A percentile compares a stretch with the other conserved stretches of the same genome.
Conservation (phyloP, 1,284 basidiomycete species). For the Inonotus obliquus region DNA sequence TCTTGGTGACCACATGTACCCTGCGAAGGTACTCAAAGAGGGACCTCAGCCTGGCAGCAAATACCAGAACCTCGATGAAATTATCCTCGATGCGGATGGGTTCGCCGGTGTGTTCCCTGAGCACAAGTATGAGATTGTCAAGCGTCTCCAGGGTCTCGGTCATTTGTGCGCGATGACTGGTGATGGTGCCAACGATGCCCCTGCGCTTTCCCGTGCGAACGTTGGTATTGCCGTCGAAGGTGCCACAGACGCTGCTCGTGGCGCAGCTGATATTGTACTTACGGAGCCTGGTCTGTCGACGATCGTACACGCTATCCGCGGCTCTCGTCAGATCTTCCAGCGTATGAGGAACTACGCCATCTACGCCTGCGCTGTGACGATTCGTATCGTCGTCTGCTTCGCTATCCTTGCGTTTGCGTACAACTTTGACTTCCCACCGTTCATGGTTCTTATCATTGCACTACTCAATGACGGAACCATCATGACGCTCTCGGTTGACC, state of each 20-base stretch:
- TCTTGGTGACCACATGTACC: conserved; percentile 95
- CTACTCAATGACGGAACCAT: conserved; percentile 97
- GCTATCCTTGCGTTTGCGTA: conserved; percentile 93
- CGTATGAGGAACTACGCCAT: conserved; percentile 97
- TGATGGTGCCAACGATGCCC: conserved; percentile 97
- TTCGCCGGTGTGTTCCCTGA: conserved; percentile 97
- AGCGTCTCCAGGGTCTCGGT: conserved; percentile 88
- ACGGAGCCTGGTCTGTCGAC: conserved; percentile 95
- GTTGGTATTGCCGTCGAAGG: conserved; percentile 97
- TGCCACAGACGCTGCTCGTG: conserved; percentile 93
- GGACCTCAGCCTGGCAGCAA: conserved; percentile 78
- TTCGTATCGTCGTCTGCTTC: conserved; percentile 98
- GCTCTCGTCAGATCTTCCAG: conserved; percentile 95
- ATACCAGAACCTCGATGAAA: conserved; percentile 82
- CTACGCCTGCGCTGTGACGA: conserved; percentile 89
- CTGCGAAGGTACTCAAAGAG: conserved; percentile 91
- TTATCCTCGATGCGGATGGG: conserved; percentile 89
- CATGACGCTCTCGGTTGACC: conserved; percentile 97
- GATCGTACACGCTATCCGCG: conserved; percentile 94
- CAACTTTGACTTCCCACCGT: conserved; percentile 98
- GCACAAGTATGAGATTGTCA: conserved; percentile 92
- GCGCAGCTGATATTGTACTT: conserved; percentile 93
- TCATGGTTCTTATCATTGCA: conserved; percentile 98
- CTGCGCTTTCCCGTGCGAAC: conserved; percentile 90
- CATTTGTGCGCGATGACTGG: conserved; percentile 91